Base-by-base conservation (phyloP, 371 early-diverging fungal genomes). In the Mucor indicus region DNA sequence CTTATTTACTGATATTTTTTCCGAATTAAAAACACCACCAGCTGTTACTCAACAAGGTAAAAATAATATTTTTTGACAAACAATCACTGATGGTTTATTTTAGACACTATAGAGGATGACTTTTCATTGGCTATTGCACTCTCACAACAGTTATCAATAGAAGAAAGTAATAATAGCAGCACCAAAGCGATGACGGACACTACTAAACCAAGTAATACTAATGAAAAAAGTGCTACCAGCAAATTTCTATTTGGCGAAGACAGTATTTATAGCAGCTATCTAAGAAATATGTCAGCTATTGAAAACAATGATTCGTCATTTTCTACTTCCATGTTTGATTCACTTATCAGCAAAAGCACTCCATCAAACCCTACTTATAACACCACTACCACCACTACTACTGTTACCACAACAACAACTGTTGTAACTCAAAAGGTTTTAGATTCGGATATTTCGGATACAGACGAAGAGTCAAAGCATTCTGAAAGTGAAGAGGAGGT, bases 401-500 rank as follows among this genome's bases (percentile, higher is more conserved):
- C 51, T 5, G 19, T 31, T 16, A 25, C 50, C 16, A 44, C 27
- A 15, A 37, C 23, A 6, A 33, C 36, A 4, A 52, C 60, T 0
- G 38, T 42, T 11, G 49, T 57, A 2, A 64, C 64, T 0, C 59
- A 61, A 29, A 44, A 49, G 2, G 71, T 71, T 19, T 44, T 71
- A 8, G 71, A 71, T 44, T 71, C 71, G n/a, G 71, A 71, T 54
- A 57, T 67, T n/a, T 67, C 67, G 3, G 71, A 67, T 31, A 50
- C 58, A 17, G 63, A 65, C 25, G 53, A 50, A 27, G 54, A 44
- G 12, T 55, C 56, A 17, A 43, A 50, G 29, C 30, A 30, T 25
- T 53, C 55, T 9, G 36, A 31, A 23, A 56, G 56, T 46, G 49
- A 44, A n/a, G 56, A 53, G 13, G 38, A 23, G 13, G 35, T 7